phyloP scores from a whole-genome alignment of 1,139 yeast species.

The Kurtzmaniella quercitrusa region DNA sequence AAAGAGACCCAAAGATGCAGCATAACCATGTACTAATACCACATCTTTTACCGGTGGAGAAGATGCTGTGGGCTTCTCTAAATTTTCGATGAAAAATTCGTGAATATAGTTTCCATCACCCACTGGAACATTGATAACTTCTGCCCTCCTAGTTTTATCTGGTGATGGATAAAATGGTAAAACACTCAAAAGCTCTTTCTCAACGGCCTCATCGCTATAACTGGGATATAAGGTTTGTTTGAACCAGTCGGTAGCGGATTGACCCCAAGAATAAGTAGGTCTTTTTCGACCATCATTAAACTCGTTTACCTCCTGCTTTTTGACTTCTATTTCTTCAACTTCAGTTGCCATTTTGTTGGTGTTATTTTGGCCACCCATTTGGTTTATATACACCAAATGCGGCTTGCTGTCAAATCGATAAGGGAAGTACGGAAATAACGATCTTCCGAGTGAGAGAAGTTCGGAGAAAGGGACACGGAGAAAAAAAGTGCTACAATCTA shows the following conservation, averaged over 20 bases:
- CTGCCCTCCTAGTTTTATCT: constrained; percentile 47
- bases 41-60: constrained; percentile 23
- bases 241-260: constrained; percentile 38
- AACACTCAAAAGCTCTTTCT: constrained; percentile 33
- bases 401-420: background rate
- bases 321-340: constrained; percentile 3
- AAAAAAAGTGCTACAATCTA: constrained; percentile 2
- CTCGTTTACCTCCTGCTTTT: constrained; percentile 9
- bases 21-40: constrained; percentile 46
- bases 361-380: constrained; percentile 1
- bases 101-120: constrained; percentile 49
- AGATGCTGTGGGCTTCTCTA: constrained; percentile 16
- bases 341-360: constrained; percentile 3
- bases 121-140: constrained; percentile 47
- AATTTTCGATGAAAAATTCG: constrained; percentile 48
- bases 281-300: constrained; percentile 16
- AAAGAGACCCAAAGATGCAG: constrained; percentile 44
- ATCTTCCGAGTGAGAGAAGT: background rate
- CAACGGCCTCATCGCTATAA: constrained; percentile 28
- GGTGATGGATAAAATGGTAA: constrained; percentile 58
- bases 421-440: background rate
- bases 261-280: constrained; percentile 24
- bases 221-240: constrained; percentile 23
- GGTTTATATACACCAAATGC: background rate
- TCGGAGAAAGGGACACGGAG: background rate